Conservation (phyloP, 345 rosid species). For the thale cress (Arabidopsis thaliana) region DNA sequence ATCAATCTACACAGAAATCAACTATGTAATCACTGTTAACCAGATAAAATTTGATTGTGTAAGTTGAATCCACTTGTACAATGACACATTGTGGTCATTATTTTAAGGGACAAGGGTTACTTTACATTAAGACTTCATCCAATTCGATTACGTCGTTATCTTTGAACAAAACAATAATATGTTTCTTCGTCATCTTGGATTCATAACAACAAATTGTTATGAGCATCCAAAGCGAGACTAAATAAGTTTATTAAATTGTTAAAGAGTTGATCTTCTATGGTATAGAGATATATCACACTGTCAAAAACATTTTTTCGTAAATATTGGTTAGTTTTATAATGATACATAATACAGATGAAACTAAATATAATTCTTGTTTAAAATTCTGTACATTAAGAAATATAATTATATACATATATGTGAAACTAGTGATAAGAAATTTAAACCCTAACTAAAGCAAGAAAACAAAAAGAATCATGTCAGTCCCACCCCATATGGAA, state of each 20-base stretch:
- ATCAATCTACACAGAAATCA: constrained; percentile 38
- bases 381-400: not conserved
- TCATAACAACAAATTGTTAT: constrained; percentile 6
- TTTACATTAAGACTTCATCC: constrained; percentile 8
- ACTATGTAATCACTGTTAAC: constrained; percentile 1
- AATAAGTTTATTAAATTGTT: not conserved
- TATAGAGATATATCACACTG: not conserved
- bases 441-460: constrained; percentile 53
- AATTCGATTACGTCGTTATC: not conserved
- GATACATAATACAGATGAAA: not conserved
- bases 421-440: constrained; percentile 26
- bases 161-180: not conserved
- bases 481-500: constrained; percentile 46
- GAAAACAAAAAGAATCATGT: constrained; percentile 63
- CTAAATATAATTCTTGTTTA: no score
- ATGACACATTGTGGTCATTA: constrained; percentile 2
- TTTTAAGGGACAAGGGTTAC: constrained; percentile 24
- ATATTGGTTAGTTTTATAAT: not conserved
- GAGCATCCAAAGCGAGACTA: constrained; percentile 17
- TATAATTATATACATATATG: not conserved
- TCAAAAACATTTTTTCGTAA: not conserved
- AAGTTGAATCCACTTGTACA: constrained; percentile 2
- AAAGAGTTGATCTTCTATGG: not conserved
- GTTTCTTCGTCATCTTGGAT: not conserved
- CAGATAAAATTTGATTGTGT: constrained; percentile 15